phyloP scores from a whole-genome alignment of 2,329 filamentous ascomycete species.

The Colletotrichum graminicola region DNA sequence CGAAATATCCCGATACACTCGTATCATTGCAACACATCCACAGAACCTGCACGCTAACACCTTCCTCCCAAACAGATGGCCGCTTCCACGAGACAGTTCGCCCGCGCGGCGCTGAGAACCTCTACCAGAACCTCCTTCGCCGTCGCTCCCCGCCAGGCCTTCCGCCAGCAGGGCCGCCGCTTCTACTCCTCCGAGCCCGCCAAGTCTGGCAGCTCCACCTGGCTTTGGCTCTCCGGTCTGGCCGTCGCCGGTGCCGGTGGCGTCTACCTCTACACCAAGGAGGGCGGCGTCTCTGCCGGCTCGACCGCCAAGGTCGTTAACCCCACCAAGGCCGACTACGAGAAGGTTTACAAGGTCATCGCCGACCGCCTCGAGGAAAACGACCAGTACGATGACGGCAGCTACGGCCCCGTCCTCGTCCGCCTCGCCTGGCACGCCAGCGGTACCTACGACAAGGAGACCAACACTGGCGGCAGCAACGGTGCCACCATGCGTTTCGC shows the following conservation, averaged over 20 bases:
- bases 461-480: slow-evolving; percentile 91
- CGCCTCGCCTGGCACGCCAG: slow-evolving; percentile 94
- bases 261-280: slow-evolving; percentile 75
- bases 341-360: slow-evolving; percentile 93
- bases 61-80: slow-evolving; percentile 25
- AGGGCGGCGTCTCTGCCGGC: slow-evolving; percentile 62
- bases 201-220: slow-evolving; percentile 61
- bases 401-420: slow-evolving; percentile 91
- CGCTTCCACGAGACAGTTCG: slow-evolving; percentile 57
- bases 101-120: slow-evolving; percentile 70
- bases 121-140: slow-evolving; percentile 70
- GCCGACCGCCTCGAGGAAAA: slow-evolving; percentile 85
- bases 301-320: slow-evolving; percentile 66
- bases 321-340: slow-evolving; percentile 89
- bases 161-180: slow-evolving; percentile 81
- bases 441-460: slow-evolving; percentile 91
- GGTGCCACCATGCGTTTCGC: slow-evolving; percentile 97
- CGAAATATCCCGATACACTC: slow-evolving; percentile 12
- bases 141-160: slow-evolving; percentile 72
- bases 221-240: slow-evolving; percentile 70
- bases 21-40: not conserved
- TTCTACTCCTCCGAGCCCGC: slow-evolving; percentile 80
- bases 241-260: slow-evolving; percentile 72
- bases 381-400: slow-evolving; percentile 96
- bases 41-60: not conserved